A percentile compares a stretch with the other conserved stretches of the same genome.
phyloP scores from a whole-genome alignment of 1,284 basidiomycete genomes.

The Austroboletus niveus region DNA sequence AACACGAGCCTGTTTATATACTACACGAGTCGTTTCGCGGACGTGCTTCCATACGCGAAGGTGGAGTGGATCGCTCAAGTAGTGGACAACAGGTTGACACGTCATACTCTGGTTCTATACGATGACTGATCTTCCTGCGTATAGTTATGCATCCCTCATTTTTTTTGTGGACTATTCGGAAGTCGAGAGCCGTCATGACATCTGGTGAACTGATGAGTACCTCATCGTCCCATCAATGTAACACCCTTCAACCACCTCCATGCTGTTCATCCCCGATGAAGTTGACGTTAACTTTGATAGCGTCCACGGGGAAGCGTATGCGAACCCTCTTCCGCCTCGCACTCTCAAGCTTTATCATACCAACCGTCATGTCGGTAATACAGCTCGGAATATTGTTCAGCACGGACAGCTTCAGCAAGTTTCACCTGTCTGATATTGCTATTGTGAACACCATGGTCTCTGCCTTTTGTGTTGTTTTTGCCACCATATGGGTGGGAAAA shows the following conservation, averaged over 20 bases:
- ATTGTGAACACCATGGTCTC: conserved; percentile 19
- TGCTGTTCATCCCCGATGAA: neutral
- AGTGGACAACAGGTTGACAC: conserved; percentile 19
- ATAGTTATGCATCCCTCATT: conserved; percentile 19
- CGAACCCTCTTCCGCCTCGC: conserved; percentile 14
- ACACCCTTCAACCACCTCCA: neutral
- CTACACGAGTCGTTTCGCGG: conserved; percentile 3
- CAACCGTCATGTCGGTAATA: conserved; percentile 17
- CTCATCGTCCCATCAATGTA: conserved; percentile 1
- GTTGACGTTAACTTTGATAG: neutral
- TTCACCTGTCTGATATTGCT: conserved; percentile 4
- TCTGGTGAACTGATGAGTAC: conserved; percentile 3
- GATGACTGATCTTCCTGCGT: neutral
- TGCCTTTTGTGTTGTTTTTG: conserved; percentile 28
- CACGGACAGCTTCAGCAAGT: neutral
- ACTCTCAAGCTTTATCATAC: conserved; percentile 25
- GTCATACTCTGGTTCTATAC: too few species aligned
- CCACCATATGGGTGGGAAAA: conserved; percentile 28
- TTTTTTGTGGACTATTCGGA: conserved; percentile 21
- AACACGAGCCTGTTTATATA: conserved; percentile 12
- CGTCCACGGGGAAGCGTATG: conserved; percentile 12
- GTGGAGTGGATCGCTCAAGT: conserved; percentile 24
- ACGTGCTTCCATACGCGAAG: conserved; percentile 15
- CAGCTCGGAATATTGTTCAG: conserved; percentile 13
- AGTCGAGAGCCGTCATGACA: neutral